Base-by-base conservation (phyloP, 1,284 basidiomycete species). In the Puccinia coronata region DNA sequence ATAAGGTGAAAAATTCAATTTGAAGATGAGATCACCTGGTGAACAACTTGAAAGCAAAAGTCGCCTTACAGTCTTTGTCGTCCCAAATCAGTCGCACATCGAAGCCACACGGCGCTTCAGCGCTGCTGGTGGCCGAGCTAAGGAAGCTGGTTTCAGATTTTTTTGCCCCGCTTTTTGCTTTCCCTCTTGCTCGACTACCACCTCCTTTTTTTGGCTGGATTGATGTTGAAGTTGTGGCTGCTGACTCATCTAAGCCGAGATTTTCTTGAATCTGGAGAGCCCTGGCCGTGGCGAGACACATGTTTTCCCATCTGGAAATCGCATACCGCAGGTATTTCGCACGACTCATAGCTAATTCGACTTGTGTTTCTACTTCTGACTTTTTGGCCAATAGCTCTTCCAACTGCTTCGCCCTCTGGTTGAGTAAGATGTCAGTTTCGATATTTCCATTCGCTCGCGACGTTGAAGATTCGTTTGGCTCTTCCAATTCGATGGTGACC, bases 401-500 rank as follows among this genome's bases (percentile, higher is more conserved):
- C 31, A 80, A n/a, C 31, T 53, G 65, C 25, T 36, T 31, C 31
- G 31, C 59, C 31, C 67, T 28, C 28, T 41, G 31, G 0, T 39
- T 80, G 41, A 61, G 28, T 5, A 80, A 36, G 43, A 61, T 39
- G 43, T 65, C 59, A 51, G 28, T 34, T 25, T 43, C 16, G 2
- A 31, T 31, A 73, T 63, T 59, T 31, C 47, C n/a, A 20, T 41
- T 23, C 3, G 39, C 36, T 47, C 61, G 51, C 20, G 67, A 79
- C 18, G 6, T n/a, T 36, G 61, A 69, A 18, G 20, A n/a, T 8
- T 79, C 25, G n/a, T 5, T 25, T 39, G 36, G 4, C 4, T 57
- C 53, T 70, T 41, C 36, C n/a, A 12, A 49, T 47, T 80, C 77
- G 57, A 70, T 39, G 9, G 39, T 70, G 83, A 85, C 83, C 83